These are phyloP conservation scores for Olyra latifolia DNA, from an alignment of 176 grass and related monocot genomes.

Conservation along the genomic window DNA sequence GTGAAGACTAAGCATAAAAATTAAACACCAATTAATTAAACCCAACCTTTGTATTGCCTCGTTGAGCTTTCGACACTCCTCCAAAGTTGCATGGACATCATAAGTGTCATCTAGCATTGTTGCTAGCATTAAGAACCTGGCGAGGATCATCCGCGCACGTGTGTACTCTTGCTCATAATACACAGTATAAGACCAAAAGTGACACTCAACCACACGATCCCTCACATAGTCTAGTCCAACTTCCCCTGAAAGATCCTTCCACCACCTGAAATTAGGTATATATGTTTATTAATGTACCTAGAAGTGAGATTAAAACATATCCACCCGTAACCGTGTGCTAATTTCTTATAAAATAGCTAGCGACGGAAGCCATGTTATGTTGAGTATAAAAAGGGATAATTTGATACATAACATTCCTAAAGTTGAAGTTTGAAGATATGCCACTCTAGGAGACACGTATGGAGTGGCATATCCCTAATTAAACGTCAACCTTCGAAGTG, in stretches of 20 bases:
- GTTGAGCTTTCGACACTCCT: slow-evolving; percentile 33
- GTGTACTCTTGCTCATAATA: slow-evolving; percentile 30
- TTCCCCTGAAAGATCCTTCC: slow-evolving; percentile 25
- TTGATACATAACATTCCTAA: too few species aligned
- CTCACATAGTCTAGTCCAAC: slow-evolving; percentile 26
- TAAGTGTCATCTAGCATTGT: slow-evolving; percentile 54
- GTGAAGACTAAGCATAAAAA: too few species aligned
- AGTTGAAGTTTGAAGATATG: too few species aligned
- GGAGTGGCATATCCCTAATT: too few species aligned
- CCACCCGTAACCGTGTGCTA: too few species aligned
- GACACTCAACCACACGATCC: slow-evolving; percentile 39
- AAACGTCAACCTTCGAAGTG: too few species aligned
- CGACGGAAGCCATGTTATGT: too few species aligned
- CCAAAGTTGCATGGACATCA: slow-evolving; percentile 42
- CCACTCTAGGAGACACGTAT: too few species aligned
- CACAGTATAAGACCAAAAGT: slow-evolving; percentile 31
- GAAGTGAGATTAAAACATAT: background rate
- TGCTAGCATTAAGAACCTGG: slow-evolving; percentile 5
- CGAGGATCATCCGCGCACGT: slow-evolving; percentile 31
- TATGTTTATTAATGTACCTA: background rate
- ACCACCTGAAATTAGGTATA: slow-evolving; percentile 38
- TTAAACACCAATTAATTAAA: background rate
- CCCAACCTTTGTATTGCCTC: slow-evolving; percentile 43
- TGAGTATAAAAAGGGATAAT: too few species aligned
- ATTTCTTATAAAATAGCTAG: too few species aligned